Evolutionary conservation across 257 asterid genomes (phyloP), one percentile per base, ranked within the genome.

Genomic region (Solanum etuberosum): DNA sequence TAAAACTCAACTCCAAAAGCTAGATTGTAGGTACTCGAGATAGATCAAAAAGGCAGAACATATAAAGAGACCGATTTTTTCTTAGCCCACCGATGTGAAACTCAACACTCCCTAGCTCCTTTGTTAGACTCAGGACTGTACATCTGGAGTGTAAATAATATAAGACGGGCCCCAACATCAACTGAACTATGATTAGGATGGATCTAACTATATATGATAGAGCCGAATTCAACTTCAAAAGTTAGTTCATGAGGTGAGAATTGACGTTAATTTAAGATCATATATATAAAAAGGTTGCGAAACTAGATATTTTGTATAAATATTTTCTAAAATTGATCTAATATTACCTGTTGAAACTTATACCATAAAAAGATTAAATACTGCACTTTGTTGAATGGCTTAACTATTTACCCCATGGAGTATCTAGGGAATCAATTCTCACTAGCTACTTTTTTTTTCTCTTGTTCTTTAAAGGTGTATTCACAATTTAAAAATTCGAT

Each of bases 171-270:
- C 3, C 6, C 6, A 70, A 70, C 12, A 70, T 70, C 77, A 0
- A 70, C 2, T 7, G 3, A 70, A 70, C 9, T 7, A 7, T 31
- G 1, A 2, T 7, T 31, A 16, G 3, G 40, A 16, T 18, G 13
- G 3, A 70, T 31, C 6, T 31, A 2, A 3, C 76, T 16, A 1
- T 70, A 16, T 67, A 10, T 67, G 40, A 70, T 70, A 31, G 1
- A 15, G 3, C 0, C 2, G 0, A 31, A 70, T 20, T 70, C 0
- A 14, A 14, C 14, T 31, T 7, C 0, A 31, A 70, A 70, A 70
- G 6, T 4, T 68, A 70, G 2, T 20, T 70, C 3, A 70, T 18
- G 0, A 16, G 14, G 6, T 31, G 13, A 31, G 3, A 4, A 70
- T 16, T 31, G 77, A 7, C 1, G n/a, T n/a, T n/a, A n/a, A 4